Evolutionary conservation across 148 eudicot species (phyloP).

Genomic region (Cornus kousa): DNA sequence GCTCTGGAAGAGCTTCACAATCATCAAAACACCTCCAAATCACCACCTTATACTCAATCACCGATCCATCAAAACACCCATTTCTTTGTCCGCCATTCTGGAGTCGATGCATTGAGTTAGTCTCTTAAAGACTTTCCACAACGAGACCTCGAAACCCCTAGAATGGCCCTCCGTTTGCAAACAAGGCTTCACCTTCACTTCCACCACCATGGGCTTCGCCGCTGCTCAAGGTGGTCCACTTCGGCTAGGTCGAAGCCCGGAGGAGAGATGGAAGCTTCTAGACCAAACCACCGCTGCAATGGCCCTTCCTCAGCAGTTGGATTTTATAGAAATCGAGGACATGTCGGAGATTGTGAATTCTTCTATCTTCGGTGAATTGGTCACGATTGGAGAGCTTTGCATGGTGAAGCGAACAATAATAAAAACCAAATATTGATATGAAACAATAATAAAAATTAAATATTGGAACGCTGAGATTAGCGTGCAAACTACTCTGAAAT

Average conservation of each 20-base stretch:
- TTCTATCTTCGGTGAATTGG: constrained; percentile 2
- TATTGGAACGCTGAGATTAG: too few species aligned
- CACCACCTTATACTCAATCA: neutral
- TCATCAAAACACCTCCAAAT: too few species aligned
- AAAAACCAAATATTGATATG: too few species aligned
- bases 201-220: constrained; percentile 48
- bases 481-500: too few species aligned
- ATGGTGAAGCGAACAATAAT: too few species aligned
- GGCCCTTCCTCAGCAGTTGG: constrained; percentile 42
- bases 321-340: constrained; percentile 70
- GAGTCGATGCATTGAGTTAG: constrained; percentile 16
- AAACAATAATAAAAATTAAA: too few species aligned
- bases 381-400: too few species aligned
- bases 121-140: constrained; percentile 51
- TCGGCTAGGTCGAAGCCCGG: constrained; percentile 52
- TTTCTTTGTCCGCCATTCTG: constrained; percentile 20
- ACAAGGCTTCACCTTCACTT: too few species aligned
- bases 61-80: constrained; percentile 9
- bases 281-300: constrained; percentile 75
- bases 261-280: constrained; percentile 56
- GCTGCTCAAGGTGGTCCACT: constrained; percentile 37
- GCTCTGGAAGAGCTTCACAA: constrained; percentile 27
- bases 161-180: constrained; percentile 69
- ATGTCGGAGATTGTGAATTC: constrained; percentile 39
- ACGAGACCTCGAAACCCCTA: constrained; percentile 61